These are phyloP conservation scores for Verticillium alfalfae DNA, from an alignment of 2,329 filamentous ascomycete genomes.

Conservation along the genomic window DNA sequence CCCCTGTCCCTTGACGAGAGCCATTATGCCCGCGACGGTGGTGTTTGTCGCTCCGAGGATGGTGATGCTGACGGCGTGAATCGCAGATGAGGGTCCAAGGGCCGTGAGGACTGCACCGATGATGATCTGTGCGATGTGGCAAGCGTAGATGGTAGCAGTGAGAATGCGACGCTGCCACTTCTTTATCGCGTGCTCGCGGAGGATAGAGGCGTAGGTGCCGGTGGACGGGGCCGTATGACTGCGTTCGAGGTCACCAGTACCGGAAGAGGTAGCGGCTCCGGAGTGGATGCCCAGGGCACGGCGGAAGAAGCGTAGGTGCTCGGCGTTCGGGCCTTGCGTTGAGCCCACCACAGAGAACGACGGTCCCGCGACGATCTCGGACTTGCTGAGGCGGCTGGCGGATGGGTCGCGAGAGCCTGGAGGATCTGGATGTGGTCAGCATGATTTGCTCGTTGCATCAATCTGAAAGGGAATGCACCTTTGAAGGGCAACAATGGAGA, in stretches of 20 bases:
- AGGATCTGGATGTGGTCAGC: neutral
- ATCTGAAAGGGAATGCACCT: neutral
- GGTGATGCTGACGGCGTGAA: constrained; percentile 47
- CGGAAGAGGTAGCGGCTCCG: constrained; percentile 9
- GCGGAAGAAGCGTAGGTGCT: constrained; percentile 35
- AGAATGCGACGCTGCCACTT: constrained; percentile 25
- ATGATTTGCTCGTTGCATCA: neutral
- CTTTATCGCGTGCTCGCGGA: constrained; percentile 24
- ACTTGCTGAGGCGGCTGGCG: neutral
- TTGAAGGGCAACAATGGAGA: neutral
- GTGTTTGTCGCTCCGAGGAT: constrained; percentile 58
- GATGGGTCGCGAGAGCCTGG: neutral
- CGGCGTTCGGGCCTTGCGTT: constrained; percentile 21
- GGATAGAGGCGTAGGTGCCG: constrained; percentile 34
- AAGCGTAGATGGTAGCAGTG: constrained; percentile 30
- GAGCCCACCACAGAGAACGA: neutral
- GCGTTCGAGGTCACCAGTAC: constrained; percentile 23
- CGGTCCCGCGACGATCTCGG: neutral
- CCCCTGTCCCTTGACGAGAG: constrained; percentile 46
- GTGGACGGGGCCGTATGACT: constrained; percentile 23
- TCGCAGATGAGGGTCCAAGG: constrained; percentile 36
- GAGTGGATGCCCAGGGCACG: constrained; percentile 36
- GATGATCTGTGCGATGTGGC: constrained; percentile 39
- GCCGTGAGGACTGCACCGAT: constrained; percentile 41
- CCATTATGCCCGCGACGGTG: constrained; percentile 55